phyloP scores from a whole-genome alignment of 768 basidiomycete species.

The Tulasnella sp. region DNA sequence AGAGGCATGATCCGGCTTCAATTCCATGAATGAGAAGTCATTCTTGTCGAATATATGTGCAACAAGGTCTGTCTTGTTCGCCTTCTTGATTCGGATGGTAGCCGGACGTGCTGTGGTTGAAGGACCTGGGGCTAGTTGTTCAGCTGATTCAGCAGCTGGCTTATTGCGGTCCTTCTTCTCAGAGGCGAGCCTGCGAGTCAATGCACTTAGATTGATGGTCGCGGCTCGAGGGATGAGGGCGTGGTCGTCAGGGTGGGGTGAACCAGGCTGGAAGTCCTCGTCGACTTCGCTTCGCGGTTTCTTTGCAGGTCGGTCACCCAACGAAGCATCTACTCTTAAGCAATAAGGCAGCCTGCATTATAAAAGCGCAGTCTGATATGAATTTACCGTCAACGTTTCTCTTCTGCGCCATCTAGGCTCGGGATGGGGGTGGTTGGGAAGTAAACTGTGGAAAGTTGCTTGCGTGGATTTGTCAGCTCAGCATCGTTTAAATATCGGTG shows the following conservation, averaged over 20 bases:
- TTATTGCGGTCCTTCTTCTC: conserved; percentile 47
- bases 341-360: conserved; percentile 1
- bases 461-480: conserved; percentile 9
- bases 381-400: conserved; percentile 21
- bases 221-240: conserved; percentile 50
- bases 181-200: conserved; percentile 73
- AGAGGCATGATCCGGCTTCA: conserved; percentile 87
- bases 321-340: conserved; percentile 17
- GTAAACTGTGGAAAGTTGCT: conserved; percentile 1
- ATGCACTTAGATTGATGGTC: conserved; percentile 83
- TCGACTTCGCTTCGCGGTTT: conserved; percentile 22
- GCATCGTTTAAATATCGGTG: conserved; percentile 14
- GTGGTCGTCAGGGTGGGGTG: conserved; percentile 20
- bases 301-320: conserved; percentile 25
- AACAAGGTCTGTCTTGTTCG: conserved; percentile 22
- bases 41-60: conserved; percentile 54
- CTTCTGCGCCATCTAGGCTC: conserved; percentile 18
- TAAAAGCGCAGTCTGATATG: not conserved
- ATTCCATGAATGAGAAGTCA: conserved; percentile 79
- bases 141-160: conserved; percentile 37
- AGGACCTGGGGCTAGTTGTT: not conserved
- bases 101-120: not conserved
- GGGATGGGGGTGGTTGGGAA: conserved; percentile 16
- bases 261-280: conserved; percentile 21
- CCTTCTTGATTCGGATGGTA: conserved; percentile 25